phyloP scores from a whole-genome alignment of 169 alveolate species.

The Plasmodium inui region DNA sequence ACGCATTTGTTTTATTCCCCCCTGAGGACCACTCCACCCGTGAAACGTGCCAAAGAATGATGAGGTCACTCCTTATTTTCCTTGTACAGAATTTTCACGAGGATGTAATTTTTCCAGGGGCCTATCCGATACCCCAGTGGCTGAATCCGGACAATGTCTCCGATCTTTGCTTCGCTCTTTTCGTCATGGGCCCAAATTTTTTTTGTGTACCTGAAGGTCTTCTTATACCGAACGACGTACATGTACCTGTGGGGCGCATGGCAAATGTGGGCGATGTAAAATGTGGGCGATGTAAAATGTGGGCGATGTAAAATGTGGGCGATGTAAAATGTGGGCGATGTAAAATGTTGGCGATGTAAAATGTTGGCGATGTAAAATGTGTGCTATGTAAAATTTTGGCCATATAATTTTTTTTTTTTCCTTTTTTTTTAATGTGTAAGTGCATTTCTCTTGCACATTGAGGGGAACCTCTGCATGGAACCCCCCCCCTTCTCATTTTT shows the following conservation, averaged over 20 bases:
- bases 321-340: no score
- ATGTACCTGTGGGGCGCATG: slow-evolving; percentile 83
- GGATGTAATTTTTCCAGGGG: slow-evolving; percentile 88
- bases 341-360: not conserved
- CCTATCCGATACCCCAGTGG: slow-evolving; percentile 91
- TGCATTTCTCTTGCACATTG: not conserved
- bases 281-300: not conserved
- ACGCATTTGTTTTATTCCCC: not conserved
- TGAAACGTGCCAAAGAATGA: not conserved
- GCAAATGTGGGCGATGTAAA: not conserved
- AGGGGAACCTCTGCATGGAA: not conserved
- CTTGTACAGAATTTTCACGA: slow-evolving; percentile 79
- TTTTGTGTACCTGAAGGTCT: slow-evolving; percentile 90
- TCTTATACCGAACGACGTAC: slow-evolving; percentile 92
- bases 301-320: no score
- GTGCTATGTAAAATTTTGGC: not conserved
- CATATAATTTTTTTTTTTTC: not conserved
- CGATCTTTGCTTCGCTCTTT: slow-evolving; percentile 87
- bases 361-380: not conserved
- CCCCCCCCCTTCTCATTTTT: not conserved
- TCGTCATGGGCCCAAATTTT: slow-evolving; percentile 94
- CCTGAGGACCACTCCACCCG: not conserved
- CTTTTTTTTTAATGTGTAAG: not conserved
- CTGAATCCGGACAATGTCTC: slow-evolving; percentile 93
- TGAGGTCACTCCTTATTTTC: slow-evolving; percentile 72